Conservation (phyloP, 1,284 basidiomycete species). For the Cystobasidium slooffiae region DNA sequence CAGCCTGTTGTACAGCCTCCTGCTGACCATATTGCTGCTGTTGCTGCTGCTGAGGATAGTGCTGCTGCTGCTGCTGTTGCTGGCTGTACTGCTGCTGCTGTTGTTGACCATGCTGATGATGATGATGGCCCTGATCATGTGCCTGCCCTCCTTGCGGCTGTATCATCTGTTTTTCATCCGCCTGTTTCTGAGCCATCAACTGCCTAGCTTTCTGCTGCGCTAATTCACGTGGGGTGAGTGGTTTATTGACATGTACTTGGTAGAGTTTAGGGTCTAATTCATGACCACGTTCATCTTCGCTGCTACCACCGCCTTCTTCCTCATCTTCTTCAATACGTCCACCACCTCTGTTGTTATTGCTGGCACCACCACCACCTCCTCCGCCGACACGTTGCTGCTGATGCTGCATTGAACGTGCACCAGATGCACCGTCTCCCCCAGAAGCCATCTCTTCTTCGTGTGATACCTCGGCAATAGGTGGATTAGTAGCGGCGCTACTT, state of each 20-base stretch:
- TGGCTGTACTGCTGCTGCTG: background rate
- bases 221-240: conserved; percentile 28
- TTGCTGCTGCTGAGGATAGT: conserved; percentile 13
- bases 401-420: background rate
- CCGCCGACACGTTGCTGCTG: conserved; percentile 12
- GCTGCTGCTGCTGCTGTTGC: background rate
- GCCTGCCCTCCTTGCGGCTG: conserved; percentile 3
- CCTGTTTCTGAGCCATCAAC: conserved; percentile 33
- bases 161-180: conserved; percentile 13
- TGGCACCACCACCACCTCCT: conserved; percentile 3
- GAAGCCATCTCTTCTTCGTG: conserved; percentile 32
- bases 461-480: conserved; percentile 26
- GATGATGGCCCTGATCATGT: background rate
- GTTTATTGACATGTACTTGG: conserved; percentile 42
- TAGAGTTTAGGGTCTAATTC: conserved; percentile 29
- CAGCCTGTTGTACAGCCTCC: conserved; percentile 1
- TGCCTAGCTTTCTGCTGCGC: conserved; percentile 41
- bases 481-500: background rate
- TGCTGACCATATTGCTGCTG: background rate
- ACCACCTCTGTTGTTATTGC: background rate
- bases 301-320: conserved; percentile 37
- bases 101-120: background rate
- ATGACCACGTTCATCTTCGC: conserved; percentile 36
- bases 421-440: background rate
- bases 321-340: conserved; percentile 22